These are phyloP conservation scores for Irpex lacteus DNA, from an alignment of 1,284 basidiomycete species.

Conservation along the genomic window DNA sequence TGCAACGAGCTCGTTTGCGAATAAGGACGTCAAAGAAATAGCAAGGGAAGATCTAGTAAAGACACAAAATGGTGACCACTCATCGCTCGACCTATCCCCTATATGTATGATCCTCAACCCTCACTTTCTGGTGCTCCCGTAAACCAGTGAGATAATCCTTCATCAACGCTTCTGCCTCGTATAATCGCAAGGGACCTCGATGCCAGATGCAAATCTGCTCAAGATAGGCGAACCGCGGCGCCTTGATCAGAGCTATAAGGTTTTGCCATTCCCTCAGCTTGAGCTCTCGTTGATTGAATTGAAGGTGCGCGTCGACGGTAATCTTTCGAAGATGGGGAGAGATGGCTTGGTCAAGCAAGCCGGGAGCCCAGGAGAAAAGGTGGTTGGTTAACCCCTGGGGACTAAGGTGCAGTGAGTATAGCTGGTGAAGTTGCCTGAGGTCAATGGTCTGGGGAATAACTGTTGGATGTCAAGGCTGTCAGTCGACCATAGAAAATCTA, in stretches of 20 bases:
- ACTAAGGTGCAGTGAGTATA: background rate
- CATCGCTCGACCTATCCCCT: background rate
- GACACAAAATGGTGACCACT: background rate
- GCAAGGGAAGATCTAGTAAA: background rate
- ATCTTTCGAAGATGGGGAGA: background rate
- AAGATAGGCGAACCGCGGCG: background rate
- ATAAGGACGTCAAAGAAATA: too few species aligned
- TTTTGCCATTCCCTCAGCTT: background rate
- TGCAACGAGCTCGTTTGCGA: too few species aligned
- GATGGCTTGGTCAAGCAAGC: background rate
- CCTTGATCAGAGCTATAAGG: background rate
- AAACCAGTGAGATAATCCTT: background rate
- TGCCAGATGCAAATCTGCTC: background rate
- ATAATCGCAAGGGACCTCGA: background rate
- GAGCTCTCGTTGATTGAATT: background rate
- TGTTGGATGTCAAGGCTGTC: background rate
- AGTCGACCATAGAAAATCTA: too few species aligned
- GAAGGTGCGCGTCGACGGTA: background rate
- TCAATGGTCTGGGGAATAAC: background rate
- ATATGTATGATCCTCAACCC: background rate
- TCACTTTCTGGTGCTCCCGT: background rate
- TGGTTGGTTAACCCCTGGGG: background rate
- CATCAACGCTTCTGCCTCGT: background rate
- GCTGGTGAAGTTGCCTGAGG: background rate
- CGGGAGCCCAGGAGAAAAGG: background rate